Percentiles rank a stretch among this genome's conserved stretches.
Conservation (phyloP, 2,329 filamentous ascomycete genomes). For the Phaeosphaeriaceae sp. region DNA sequence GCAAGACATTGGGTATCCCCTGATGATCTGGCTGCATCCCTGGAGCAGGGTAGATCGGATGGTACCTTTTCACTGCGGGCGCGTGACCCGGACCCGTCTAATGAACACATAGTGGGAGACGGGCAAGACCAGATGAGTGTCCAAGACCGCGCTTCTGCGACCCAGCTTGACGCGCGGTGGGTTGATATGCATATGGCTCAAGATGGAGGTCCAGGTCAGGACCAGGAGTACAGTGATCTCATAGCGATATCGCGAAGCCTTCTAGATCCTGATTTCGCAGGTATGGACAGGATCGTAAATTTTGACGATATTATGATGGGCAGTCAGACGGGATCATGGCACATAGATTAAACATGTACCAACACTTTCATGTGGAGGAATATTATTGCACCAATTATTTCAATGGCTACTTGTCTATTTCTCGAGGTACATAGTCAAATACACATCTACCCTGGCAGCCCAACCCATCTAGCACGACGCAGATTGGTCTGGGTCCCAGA, state of each 20-base stretch:
- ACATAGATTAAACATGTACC: neutral
- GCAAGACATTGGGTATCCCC: neutral
- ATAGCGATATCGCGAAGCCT: slow-evolving; percentile 3
- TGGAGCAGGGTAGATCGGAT: neutral
- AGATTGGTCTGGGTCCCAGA: no score
- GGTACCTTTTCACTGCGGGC: neutral
- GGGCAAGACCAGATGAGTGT: neutral
- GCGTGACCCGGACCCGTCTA: neutral
- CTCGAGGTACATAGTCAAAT: no score
- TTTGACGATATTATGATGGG: slow-evolving; percentile 6
- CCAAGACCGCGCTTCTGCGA: neutral
- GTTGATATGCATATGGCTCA: neutral
- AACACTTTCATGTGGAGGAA: no score
- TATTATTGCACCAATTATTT: no score
- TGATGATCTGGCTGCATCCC: neutral
- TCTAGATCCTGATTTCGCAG: slow-evolving; percentile 7
- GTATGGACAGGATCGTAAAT: slow-evolving; percentile 8
- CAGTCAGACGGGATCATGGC: neutral
- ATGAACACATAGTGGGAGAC: neutral
- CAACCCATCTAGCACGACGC: no score
- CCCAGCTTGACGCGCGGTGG: neutral
- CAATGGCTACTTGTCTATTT: no score
- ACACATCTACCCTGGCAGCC: no score
- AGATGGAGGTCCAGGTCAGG: neutral
- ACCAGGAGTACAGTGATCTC: slow-evolving; percentile 1